Percentiles rank a stretch among this genome's conserved stretches.
Evolutionary conservation across 2,329 filamentous ascomycete species (phyloP).

Genomic region (Chalara sp.): DNA sequence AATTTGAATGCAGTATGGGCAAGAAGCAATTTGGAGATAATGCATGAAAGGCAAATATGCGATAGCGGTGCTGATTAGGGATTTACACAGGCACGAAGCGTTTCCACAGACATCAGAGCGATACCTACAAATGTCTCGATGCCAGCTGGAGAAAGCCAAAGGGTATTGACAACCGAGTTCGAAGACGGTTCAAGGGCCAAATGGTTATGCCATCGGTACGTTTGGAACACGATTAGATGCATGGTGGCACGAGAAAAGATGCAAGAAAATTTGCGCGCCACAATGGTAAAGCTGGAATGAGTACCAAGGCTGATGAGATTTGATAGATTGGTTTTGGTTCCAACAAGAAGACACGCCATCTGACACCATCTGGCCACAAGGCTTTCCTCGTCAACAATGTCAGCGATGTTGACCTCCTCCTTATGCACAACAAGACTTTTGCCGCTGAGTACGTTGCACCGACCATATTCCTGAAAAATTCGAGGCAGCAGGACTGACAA

Average conservation of each 20-base stretch:
- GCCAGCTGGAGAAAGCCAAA: constrained; percentile 98
- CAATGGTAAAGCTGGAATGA: neutral
- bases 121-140: constrained; percentile 89
- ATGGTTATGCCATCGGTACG: constrained; percentile 97
- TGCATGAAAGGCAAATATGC: neutral
- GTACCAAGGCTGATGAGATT: constrained; percentile 18
- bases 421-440: constrained; percentile 99
- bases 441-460: constrained; percentile 80
- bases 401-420: constrained; percentile 90
- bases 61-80: neutral
- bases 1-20: neutral
- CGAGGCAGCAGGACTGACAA: constrained; percentile 28
- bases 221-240: constrained; percentile 23
- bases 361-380: constrained; percentile 99
- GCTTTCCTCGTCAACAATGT: constrained; percentile 98
- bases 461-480: neutral
- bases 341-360: constrained; percentile 99
- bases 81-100: constrained; percentile 66
- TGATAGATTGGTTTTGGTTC: constrained; percentile 91
- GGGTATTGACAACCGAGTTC: constrained; percentile 98
- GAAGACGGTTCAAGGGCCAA: constrained; percentile 94
- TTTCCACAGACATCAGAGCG: constrained; percentile 97
- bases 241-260: constrained; percentile 1
- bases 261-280: too few relatives aligned
- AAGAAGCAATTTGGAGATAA: neutral